Evolutionary conservation across 768 basidiomycete genomes (phyloP), one percentile per base, ranked within the genome.

Genomic region (Leucogyrophana mollusca): DNA sequence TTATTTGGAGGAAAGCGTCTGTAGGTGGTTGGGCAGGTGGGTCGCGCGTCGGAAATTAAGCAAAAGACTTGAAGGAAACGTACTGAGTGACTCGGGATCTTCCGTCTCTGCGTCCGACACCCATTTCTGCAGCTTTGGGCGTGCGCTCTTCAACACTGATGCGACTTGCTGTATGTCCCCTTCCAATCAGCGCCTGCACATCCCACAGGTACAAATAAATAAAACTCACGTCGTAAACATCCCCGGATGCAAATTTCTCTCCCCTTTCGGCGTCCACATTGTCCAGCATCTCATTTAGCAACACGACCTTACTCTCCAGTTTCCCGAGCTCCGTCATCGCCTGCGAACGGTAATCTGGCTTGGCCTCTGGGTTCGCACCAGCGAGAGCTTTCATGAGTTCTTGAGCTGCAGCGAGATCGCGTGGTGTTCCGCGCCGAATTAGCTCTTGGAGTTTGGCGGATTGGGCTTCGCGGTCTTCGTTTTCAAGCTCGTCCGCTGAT

Each of bases 391-490:
- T 98, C 94, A 99, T 98, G 25, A 99, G 76, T 59, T 99, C 94
- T 60, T 99, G 94, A 10, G 96, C 96, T 4, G 88, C 91, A 1
- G 87, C 89, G 2, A 99, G 79, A 68, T 99, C 96, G 54, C 92
- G 82, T 0, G 96, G 96, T 16, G 95, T 95, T 11, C 95, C 96
- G 45, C 96, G 74, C 37, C 96, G 82, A 48, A 99, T 97, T 32
- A 98, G 81, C 64, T 99, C 96, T 67, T 99, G 96, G n/a, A 99
- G 76, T 73, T 99, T 98, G 0, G 96, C 96, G 0, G 87, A 85
- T 62, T 99, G 95, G 0, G 95, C 96, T 49, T 84, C 85, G 10
- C 96, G 79, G 62, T 99, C 96, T 62, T 98, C 96, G 49, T 83
- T 85, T 61, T 99, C 96, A 2, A 99, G 80, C 65, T 99, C 95